These are phyloP conservation scores for Chaetomiaceae sp. DNA, from an alignment of 2,329 filamentous ascomycete species.

Conservation along the genomic window DNA sequence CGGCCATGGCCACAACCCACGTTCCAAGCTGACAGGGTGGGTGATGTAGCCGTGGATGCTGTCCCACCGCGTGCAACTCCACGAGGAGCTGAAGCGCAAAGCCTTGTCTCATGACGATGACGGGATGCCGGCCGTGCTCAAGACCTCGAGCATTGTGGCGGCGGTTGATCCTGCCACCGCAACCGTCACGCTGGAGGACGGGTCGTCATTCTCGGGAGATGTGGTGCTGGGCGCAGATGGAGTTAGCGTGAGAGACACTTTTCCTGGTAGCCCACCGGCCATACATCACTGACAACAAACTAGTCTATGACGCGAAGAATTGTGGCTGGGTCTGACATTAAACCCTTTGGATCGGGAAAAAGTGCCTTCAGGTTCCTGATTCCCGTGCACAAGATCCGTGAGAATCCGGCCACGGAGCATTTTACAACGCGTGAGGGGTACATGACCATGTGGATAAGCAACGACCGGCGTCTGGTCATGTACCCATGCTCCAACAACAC, in stretches of 20 bases:
- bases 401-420: constrained; percentile 4
- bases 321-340: constrained; percentile 12
- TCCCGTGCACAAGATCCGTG: constrained; percentile 20
- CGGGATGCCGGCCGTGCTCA: constrained; percentile 36
- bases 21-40: neutral
- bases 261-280: neutral
- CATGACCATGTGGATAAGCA: constrained; percentile 11
- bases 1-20: neutral
- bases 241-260: constrained; percentile 38
- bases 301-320: constrained; percentile 28
- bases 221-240: constrained; percentile 53
- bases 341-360: constrained; percentile 45
- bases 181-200: constrained; percentile 43
- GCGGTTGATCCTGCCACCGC: constrained; percentile 40
- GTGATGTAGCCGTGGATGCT: constrained; percentile 39
- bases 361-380: constrained; percentile 54
- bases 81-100: constrained; percentile 43
- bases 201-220: constrained; percentile 42
- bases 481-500: constrained; percentile 16
- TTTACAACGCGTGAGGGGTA: constrained; percentile 4
- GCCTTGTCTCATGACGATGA: constrained; percentile 37
- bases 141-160: constrained; percentile 40
- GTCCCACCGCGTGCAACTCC: constrained; percentile 48
- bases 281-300: neutral
- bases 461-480: constrained; percentile 14